Conservation (phyloP, 2,329 filamentous ascomycete species). For the Aspergillus aculeatus region DNA sequence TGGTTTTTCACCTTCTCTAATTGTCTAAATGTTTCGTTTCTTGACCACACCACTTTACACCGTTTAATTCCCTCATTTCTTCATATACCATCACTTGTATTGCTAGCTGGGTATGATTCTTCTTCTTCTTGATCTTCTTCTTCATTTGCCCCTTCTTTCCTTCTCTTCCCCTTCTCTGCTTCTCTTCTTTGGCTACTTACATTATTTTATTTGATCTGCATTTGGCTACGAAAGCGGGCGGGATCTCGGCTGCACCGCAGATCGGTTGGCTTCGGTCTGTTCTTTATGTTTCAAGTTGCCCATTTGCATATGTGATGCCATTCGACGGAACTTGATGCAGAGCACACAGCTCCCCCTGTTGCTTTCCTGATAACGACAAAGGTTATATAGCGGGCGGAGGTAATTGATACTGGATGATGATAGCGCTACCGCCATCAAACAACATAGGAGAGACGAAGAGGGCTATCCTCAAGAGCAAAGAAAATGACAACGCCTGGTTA, state of each 20-base stretch:
- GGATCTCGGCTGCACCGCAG: slow-evolving; percentile 24
- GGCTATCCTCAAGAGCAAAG: slow-evolving; percentile 15
- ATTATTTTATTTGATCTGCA: slow-evolving; percentile 21
- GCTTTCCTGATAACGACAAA: slow-evolving; percentile 15
- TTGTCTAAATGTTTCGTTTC: slow-evolving; percentile 29
- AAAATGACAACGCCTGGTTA: slow-evolving; percentile 13
- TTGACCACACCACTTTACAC: slow-evolving; percentile 24
- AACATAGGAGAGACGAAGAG: slow-evolving; percentile 12
- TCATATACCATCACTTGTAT: slow-evolving; percentile 38
- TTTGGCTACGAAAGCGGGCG: slow-evolving; percentile 21
- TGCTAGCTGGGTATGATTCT: slow-evolving; percentile 40
- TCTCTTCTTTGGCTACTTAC: slow-evolving; percentile 21
- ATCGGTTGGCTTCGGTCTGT: slow-evolving; percentile 25
- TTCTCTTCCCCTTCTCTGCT: slow-evolving; percentile 18
- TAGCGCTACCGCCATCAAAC: slow-evolving; percentile 13
- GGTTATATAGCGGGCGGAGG: slow-evolving; percentile 17
- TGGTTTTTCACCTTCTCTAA: slow-evolving; percentile 19
- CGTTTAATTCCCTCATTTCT: slow-evolving; percentile 31
- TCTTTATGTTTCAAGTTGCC: slow-evolving; percentile 20
- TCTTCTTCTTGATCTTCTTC: slow-evolving; percentile 25
- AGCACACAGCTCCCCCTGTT: slow-evolving; percentile 19
- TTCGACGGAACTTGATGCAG: slow-evolving; percentile 21
- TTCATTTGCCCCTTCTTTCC: slow-evolving; percentile 20
- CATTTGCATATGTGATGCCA: slow-evolving; percentile 30
- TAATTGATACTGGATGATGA: slow-evolving; percentile 16